These are phyloP conservation scores for Ustilago bromivora DNA, from an alignment of 1,284 basidiomycete species.

Conservation along the genomic window DNA sequence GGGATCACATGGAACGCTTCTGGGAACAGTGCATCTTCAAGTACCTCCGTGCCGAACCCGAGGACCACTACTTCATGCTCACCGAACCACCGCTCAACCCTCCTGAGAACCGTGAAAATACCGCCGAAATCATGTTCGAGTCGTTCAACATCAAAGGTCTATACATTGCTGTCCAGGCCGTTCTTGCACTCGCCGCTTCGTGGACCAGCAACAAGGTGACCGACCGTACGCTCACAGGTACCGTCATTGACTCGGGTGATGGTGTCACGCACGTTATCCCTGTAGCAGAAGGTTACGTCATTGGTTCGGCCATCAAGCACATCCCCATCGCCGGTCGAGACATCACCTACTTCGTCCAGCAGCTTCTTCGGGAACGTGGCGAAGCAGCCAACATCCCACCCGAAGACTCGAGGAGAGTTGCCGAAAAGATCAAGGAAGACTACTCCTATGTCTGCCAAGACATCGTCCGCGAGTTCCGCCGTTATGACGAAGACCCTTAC, in stretches of 20 bases:
- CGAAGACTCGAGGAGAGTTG: slow-evolving; percentile 93
- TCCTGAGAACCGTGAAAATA: slow-evolving; percentile 98
- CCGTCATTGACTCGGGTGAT: slow-evolving; percentile 98
- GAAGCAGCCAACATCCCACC: slow-evolving; percentile 90
- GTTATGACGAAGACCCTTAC: slow-evolving; percentile 95
- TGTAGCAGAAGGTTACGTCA: slow-evolving; percentile 96
- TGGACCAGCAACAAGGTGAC: slow-evolving; percentile 94
- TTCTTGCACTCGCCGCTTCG: slow-evolving; percentile 96
- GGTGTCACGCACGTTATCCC: slow-evolving; percentile 98
- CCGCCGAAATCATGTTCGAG: slow-evolving; percentile 99
- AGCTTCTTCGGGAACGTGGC: slow-evolving; percentile 93
- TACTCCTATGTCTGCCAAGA: slow-evolving; percentile 98
- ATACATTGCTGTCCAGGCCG: slow-evolving; percentile 98
- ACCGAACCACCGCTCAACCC: slow-evolving; percentile 98
- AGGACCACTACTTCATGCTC: slow-evolving; percentile 97
- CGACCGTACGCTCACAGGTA: slow-evolving; percentile 94
- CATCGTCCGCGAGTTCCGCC: slow-evolving; percentile 98
- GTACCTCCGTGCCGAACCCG: slow-evolving; percentile 96
- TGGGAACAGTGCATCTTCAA: slow-evolving; percentile 99
- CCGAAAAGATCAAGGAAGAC: slow-evolving; percentile 96
- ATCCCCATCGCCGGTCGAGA: slow-evolving; percentile 98
- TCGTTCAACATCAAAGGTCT: slow-evolving; percentile 98
- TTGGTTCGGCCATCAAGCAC: slow-evolving; percentile 98
- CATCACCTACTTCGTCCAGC: slow-evolving; percentile 96
- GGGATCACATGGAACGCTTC: slow-evolving; percentile 99